Conservation (phyloP, 2,329 filamentous ascomycete genomes). For the Aureobasidium leucospermi region DNA sequence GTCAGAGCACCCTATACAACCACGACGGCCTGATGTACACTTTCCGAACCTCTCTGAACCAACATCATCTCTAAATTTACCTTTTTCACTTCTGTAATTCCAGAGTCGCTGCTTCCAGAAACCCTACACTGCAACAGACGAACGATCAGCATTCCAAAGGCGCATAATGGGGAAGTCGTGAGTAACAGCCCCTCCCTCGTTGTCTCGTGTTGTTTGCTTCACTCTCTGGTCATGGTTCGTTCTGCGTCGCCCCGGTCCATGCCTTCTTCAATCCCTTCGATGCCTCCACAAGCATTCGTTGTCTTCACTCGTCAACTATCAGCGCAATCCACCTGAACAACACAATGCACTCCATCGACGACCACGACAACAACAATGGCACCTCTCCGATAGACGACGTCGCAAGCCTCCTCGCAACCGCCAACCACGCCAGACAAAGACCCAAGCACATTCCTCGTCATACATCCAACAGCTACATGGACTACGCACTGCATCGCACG, state of each 20-base stretch:
- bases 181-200: slow-evolving; percentile 8
- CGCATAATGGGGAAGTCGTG: slow-evolving; percentile 15
- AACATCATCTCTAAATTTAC: background rate
- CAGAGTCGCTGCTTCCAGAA: background rate
- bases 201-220: slow-evolving; percentile 3
- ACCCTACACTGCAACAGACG: background rate
- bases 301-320: background rate
- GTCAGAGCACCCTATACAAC: background rate
- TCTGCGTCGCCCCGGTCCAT: background rate
- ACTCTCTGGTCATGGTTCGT: background rate
- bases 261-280: background rate
- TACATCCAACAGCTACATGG: slow-evolving; percentile 24
- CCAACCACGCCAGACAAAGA: slow-evolving; percentile 28
- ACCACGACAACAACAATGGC: background rate
- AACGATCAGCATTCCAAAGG: slow-evolving; percentile 3
- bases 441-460: slow-evolving; percentile 27
- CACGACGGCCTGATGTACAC: background rate
- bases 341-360: slow-evolving; percentile 1
- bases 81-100: background rate
- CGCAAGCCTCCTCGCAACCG: background rate
- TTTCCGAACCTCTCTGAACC: background rate
- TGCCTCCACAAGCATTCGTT: background rate
- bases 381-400: background rate
- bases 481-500: slow-evolving; percentile 27
- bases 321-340: background rate